Conservation (phyloP, 495 filamentous ascomycete genomes). For the Neurospora intermedia region DNA sequence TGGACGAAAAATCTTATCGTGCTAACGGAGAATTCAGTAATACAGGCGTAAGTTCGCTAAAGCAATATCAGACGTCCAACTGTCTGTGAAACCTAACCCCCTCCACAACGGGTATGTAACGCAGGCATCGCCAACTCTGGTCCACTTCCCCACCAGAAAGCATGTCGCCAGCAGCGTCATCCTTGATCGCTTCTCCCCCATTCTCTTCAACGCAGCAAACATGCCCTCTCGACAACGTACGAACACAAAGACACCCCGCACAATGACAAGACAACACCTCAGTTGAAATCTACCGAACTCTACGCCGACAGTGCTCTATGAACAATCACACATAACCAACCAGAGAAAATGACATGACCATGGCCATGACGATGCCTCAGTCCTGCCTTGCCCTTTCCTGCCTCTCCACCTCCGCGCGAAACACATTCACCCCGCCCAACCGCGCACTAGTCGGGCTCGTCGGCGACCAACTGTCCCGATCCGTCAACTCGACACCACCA, state of each 20-base stretch:
- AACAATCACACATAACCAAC: background rate
- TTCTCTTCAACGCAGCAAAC: background rate
- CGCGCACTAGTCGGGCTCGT: constrained; percentile 3
- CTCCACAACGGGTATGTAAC: background rate
- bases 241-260: background rate
- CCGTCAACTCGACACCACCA: constrained; percentile 19
- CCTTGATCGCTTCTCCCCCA: background rate
- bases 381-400: constrained; percentile 16
- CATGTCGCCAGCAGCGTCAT: background rate
- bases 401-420: constrained; percentile 24
- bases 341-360: too few relatives aligned
- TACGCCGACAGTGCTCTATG: background rate
- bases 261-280: background rate
- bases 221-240: background rate
- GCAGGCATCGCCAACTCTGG: background rate
- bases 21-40: too few relatives aligned
- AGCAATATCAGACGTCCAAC: background rate
- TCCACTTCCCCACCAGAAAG: background rate
- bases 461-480: constrained; percentile 25
- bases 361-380: background rate
- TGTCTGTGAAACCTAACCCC: too few relatives aligned
- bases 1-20: background rate
- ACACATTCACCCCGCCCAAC: constrained; percentile 17
- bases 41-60: too few relatives aligned
- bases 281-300: background rate